A percentile compares a stretch with the other conserved stretches of the same genome.
phyloP scores from a whole-genome alignment of 768 basidiomycete genomes.

The Podaxis rugospora region DNA sequence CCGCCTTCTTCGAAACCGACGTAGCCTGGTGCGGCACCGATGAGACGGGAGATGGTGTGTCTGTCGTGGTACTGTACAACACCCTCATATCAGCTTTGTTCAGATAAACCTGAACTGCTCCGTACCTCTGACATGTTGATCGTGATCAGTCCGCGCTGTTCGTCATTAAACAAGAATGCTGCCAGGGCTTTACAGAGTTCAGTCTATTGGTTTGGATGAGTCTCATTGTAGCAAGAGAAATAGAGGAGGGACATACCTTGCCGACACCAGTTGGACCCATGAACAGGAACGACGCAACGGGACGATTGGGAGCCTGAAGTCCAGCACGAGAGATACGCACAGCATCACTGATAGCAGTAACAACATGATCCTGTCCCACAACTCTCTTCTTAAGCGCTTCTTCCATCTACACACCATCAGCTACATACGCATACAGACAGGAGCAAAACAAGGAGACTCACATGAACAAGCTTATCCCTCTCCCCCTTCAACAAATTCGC shows the following conservation, averaged over 20 bases:
- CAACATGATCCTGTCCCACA: slow-evolving; percentile 90
- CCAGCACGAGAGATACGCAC: slow-evolving; percentile 92
- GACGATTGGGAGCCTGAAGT: slow-evolving; percentile 81
- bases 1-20: slow-evolving; percentile 90
- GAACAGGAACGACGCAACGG: slow-evolving; percentile 92
- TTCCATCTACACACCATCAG: slow-evolving; percentile 65
- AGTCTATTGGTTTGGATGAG: slow-evolving; percentile 42
- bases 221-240: not conserved
- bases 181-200: slow-evolving; percentile 89
- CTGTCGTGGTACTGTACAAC: slow-evolving; percentile 73
- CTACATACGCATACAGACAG: not conserved
- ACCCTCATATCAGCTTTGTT: too few species aligned
- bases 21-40: slow-evolving; percentile 92
- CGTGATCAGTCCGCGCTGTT: slow-evolving; percentile 83
- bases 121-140: slow-evolving; percentile 89
- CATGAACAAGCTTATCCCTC: slow-evolving; percentile 83
- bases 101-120: not conserved
- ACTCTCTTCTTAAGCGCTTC: slow-evolving; percentile 67
- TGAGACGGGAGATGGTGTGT: slow-evolving; percentile 85
- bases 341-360: slow-evolving; percentile 81
- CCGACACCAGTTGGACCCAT: slow-evolving; percentile 86
- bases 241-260: slow-evolving; percentile 42
- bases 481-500: slow-evolving; percentile 87
- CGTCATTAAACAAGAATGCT: slow-evolving; percentile 85
- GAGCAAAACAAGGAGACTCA: slow-evolving; percentile 33